A percentile compares a stretch with the other conserved stretches of the same genome.
phyloP scores from a whole-genome alignment of 768 basidiomycete species.

The Auriscalpium orientale region DNA sequence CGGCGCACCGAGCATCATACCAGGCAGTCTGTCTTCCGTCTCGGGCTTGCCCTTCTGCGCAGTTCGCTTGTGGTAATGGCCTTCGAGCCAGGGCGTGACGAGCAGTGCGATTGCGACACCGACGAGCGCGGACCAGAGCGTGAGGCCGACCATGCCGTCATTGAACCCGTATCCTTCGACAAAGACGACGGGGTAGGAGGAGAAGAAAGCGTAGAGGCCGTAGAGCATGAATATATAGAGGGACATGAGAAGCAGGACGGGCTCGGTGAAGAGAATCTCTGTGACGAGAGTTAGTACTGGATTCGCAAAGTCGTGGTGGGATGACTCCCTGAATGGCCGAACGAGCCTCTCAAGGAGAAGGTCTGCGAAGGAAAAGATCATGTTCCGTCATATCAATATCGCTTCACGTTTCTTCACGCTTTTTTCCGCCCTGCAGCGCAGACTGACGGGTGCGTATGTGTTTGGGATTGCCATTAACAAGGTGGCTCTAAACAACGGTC shows the following conservation, averaged over 20 bases:
- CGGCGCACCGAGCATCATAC: slow-evolving; percentile 30
- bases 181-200: slow-evolving; percentile 30
- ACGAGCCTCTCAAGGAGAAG: slow-evolving; percentile 32
- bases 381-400: slow-evolving; percentile 33
- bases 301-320: neutral
- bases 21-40: slow-evolving; percentile 33
- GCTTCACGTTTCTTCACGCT: slow-evolving; percentile 28
- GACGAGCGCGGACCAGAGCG: slow-evolving; percentile 33
- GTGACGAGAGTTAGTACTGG: neutral
- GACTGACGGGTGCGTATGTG: slow-evolving; percentile 38
- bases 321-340: slow-evolving; percentile 29
- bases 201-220: slow-evolving; percentile 31
- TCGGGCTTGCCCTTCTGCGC: slow-evolving; percentile 30
- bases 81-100: slow-evolving; percentile 28
- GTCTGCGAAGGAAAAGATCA: slow-evolving; percentile 30
- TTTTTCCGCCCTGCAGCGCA: slow-evolving; percentile 29
- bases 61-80: slow-evolving; percentile 24
- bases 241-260: slow-evolving; percentile 37
- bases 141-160: slow-evolving; percentile 30
- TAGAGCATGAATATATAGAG: slow-evolving; percentile 38
- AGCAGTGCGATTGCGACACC: slow-evolving; percentile 28
- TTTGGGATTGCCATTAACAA: slow-evolving; percentile 32
- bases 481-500: neutral
- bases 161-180: slow-evolving; percentile 28
- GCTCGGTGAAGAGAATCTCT: slow-evolving; percentile 37